phyloP scores from a whole-genome alignment of 2,329 filamentous ascomycete genomes.

The Mollisia scopiformis region DNA sequence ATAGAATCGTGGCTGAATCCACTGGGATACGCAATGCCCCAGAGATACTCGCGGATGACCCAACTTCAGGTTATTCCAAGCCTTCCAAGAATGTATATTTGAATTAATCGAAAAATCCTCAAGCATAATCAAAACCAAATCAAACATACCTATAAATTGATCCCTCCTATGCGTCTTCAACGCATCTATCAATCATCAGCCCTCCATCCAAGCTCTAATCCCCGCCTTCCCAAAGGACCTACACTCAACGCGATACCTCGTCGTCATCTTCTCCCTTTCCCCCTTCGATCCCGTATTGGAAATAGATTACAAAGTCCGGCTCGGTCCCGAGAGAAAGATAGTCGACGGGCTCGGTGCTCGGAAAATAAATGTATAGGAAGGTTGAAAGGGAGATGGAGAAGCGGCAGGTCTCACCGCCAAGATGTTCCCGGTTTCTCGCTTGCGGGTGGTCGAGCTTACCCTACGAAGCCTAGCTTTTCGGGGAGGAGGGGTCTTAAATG shows the following conservation, averaged over 20 bases:
- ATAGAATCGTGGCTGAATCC: neutral
- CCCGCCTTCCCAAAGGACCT: conserved; percentile 26
- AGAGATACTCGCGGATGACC: neutral
- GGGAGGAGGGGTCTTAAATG: neutral
- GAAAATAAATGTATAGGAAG: neutral
- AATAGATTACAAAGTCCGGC: neutral
- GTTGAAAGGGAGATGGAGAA: neutral
- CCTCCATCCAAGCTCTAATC: neutral
- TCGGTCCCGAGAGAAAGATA: neutral
- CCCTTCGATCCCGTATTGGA: neutral
- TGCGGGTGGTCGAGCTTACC: too few species aligned
- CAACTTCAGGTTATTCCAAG: conserved; percentile 9
- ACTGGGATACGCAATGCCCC: neutral
- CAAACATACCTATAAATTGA: conserved; percentile 73
- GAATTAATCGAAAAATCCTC: neutral
- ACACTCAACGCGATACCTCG: conserved; percentile 75
- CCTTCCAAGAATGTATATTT: neutral
- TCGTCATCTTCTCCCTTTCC: conserved; percentile 53
- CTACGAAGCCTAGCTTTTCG: neutral
- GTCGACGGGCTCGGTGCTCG: neutral
- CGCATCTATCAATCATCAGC: conserved; percentile 50
- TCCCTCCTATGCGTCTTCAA: conserved; percentile 86
- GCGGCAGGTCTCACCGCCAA: neutral
- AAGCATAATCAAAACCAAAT: neutral
- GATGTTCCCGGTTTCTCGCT: neutral